Base-by-base conservation (phyloP, 305 asterid genomes). In the Fraxinus baroniana region DNA sequence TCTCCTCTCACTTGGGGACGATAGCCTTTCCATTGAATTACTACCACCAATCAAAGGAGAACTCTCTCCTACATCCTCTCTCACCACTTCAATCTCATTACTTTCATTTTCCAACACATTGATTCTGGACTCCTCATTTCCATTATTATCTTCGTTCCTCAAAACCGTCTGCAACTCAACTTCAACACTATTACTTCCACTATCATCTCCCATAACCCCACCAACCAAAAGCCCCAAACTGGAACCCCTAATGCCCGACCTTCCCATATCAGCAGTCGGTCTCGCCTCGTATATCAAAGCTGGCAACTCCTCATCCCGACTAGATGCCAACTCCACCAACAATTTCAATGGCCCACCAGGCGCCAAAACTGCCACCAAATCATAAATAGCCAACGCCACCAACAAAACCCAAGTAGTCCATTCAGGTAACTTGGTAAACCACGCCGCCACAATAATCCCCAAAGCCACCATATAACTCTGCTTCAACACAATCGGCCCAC, bases 371-470 rank as follows among this genome's bases (percentile, higher is more conserved):
- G 99, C 97, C 1, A 89, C 97, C 55, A 95, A 84, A 84, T 95
- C 99, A 79, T 95, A 95, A 87, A 95, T 70, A 9, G 98, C 98
- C 89, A 95, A 55, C 4, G 97, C 97, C 85, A 94, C 97, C 86
- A 95, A 81, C 87, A 93, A 92, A 82, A 87, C 88, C 99, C 99
- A 95, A 3, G 98, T 95, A 10, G 98, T 95, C 98, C 98, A 95
- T 72, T 95, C 99, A 0, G 99, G 99, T 88, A 95, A 83, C 36
- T 91, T 91, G 0, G 98, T 84, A 86, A 95, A 94, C 99, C 97
- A 94, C 24, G 93, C 98, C 0, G 99, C 99, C 60, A 90, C 97
- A 55, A 94, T 92, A 52, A 95, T 91, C 85, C 98, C 99, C 87
- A 94, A 80, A 26, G 81, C 80, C 85, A 95, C 97, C 98, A 92